Conservation (phyloP, 1,284 basidiomycete genomes). For the Malassezia restricta region DNA sequence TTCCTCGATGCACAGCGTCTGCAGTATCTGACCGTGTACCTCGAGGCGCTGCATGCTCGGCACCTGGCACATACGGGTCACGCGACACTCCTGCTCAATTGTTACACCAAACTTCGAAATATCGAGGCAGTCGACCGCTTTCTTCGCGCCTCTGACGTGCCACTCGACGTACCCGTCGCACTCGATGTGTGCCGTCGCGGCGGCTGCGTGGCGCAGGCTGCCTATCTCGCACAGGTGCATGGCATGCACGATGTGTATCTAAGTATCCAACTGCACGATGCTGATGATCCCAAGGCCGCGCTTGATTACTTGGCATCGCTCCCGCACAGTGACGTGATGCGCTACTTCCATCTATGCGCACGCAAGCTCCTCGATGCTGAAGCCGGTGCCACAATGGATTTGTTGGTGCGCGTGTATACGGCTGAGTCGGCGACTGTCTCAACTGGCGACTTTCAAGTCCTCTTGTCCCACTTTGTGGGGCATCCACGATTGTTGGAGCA, state of each 20-base stretch:
- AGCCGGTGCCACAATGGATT: constrained; percentile 73
- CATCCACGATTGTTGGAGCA: constrained; percentile 68
- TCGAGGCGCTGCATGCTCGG: constrained; percentile 82
- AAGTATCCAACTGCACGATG: constrained; percentile 86
- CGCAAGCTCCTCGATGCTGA: constrained; percentile 60
- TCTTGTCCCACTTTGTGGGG: constrained; percentile 89
- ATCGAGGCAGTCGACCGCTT: constrained; percentile 76
- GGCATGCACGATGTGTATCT: constrained; percentile 82
- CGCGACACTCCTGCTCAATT: constrained; percentile 63
- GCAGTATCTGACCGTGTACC: constrained; percentile 81
- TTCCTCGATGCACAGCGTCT: constrained; percentile 94
- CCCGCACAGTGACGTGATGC: constrained; percentile 55
- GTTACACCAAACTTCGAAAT: constrained; percentile 93
- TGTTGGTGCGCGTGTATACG: constrained; percentile 54
- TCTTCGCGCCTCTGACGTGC: constrained; percentile 55
- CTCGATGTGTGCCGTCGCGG: constrained; percentile 92
- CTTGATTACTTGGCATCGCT: constrained; percentile 66
- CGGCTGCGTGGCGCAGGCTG: constrained; percentile 86
- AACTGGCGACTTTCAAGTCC: constrained; percentile 68
- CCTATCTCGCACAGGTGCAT: constrained; percentile 84
- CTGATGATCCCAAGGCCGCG: constrained; percentile 68
- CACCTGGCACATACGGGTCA: constrained; percentile 90
- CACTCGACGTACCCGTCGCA: constrained; percentile 91
- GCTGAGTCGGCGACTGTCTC: constrained; percentile 12
- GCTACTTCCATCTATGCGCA: constrained; percentile 42